Evolutionary conservation across 2,329 filamentous ascomycete species (phyloP).

Genomic region (Aureobasidium sp.): DNA sequence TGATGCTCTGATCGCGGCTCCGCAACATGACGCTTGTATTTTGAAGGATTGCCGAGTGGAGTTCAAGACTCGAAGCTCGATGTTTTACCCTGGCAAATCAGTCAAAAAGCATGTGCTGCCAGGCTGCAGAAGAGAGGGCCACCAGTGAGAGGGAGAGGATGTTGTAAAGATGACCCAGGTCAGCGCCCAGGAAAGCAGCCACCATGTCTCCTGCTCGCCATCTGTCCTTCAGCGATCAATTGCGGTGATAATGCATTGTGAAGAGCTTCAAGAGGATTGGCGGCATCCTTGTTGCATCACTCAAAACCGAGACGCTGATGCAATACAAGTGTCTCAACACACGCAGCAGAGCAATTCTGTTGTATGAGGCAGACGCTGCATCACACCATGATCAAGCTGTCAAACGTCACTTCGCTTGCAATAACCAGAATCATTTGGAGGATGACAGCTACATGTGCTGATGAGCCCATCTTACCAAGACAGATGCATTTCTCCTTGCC

Average conservation of each 20-base stretch:
- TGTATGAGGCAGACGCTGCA: not conserved
- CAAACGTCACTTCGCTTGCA: not conserved
- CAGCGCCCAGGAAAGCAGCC: no score
- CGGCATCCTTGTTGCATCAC: not conserved
- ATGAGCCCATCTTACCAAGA: not conserved
- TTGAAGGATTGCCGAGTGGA: not conserved
- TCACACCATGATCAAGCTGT: not conserved
- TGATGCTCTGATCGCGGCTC: not conserved
- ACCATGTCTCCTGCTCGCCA: no score
- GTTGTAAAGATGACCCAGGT: no score
- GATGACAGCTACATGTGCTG: not conserved
- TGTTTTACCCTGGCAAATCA: not conserved
- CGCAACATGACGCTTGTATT: not conserved
- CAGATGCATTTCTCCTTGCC: not conserved
- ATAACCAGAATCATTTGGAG: not conserved
- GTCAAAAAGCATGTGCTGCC: not conserved
- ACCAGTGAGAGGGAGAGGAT: not conserved
- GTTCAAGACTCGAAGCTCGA: not conserved
- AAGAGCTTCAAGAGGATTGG: not conserved
- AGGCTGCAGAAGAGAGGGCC: not conserved
- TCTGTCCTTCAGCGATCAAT: not conserved
- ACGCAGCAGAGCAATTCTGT: not conserved
- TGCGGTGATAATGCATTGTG: not conserved
- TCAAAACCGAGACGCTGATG: not conserved
- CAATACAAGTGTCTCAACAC: not conserved